phyloP scores from a whole-genome alignment of 2,329 filamentous ascomycete species.

The Fusarium cicatricum region DNA sequence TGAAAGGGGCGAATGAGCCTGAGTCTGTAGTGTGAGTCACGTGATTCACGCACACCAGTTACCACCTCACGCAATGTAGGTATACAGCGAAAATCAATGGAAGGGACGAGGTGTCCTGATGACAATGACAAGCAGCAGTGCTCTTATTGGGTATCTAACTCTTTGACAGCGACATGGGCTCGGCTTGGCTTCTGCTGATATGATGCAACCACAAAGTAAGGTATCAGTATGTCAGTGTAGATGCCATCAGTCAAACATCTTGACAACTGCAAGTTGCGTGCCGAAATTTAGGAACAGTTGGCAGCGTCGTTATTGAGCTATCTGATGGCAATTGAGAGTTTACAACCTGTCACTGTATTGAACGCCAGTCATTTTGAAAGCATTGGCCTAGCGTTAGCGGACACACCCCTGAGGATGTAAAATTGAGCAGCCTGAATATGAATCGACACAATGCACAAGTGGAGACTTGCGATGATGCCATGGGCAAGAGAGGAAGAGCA shows the following conservation, averaged over 20 bases:
- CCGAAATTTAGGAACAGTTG: too few species aligned
- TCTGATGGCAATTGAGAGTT: too few species aligned
- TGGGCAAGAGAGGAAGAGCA: not conserved
- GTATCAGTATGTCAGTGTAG: not conserved
- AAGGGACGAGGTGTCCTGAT: not conserved
- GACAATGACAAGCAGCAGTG: slow-evolving; percentile 5
- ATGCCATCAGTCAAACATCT: too few species aligned
- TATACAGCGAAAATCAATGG: too few species aligned
- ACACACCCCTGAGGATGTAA: slow-evolving; percentile 23
- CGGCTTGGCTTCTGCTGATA: slow-evolving; percentile 3
- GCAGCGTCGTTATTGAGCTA: too few species aligned
- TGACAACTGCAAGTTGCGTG: too few species aligned
- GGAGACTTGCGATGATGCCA: slow-evolving; percentile 11
- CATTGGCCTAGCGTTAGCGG: not conserved
- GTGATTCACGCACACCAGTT: not conserved
- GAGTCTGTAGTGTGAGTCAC: not conserved
- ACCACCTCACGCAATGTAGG: too few species aligned
- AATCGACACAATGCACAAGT: slow-evolving; percentile 13
- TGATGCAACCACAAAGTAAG: slow-evolving; percentile 22
- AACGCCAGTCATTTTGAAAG: too few species aligned
- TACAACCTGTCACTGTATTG: too few species aligned
- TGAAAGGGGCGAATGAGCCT: not conserved
- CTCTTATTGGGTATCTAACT: slow-evolving; percentile 15
- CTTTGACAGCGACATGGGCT: not conserved
- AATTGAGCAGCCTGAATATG: slow-evolving; percentile 19